Conservation (phyloP, 768 basidiomycete genomes). For the Sarcomyxa edulis region DNA sequence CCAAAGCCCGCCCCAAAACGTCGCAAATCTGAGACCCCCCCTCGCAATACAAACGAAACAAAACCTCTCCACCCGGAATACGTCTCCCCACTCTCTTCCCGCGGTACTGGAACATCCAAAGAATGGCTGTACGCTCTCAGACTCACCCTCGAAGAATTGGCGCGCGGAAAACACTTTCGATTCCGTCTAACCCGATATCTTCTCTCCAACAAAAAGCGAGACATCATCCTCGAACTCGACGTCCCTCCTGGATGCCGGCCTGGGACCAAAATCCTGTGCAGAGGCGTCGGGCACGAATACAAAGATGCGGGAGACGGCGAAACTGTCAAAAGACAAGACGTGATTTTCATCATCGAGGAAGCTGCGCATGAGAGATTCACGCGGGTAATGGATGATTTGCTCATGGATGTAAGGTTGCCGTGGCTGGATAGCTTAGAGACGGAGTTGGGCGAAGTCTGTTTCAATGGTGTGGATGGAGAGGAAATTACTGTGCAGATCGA, state of each 20-base stretch:
- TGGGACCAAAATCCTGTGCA: slow-evolving; percentile 50
- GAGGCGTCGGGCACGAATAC: slow-evolving; percentile 52
- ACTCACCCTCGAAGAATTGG: slow-evolving; percentile 54
- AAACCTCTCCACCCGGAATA: slow-evolving; percentile 5
- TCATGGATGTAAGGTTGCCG: slow-evolving; percentile 45
- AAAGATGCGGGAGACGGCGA: slow-evolving; percentile 45
- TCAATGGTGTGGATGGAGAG: slow-evolving; percentile 48
- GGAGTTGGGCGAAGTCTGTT: slow-evolving; percentile 38
- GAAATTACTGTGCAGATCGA: slow-evolving; percentile 42
- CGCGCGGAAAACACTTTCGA: slow-evolving; percentile 40
- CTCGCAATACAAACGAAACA: slow-evolving; percentile 3
- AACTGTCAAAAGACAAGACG: too few relatives aligned
- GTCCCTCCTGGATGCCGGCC: slow-evolving; percentile 51
- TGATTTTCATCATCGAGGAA: slow-evolving; percentile 55
- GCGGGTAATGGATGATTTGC: slow-evolving; percentile 44
- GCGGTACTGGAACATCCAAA: slow-evolving; percentile 23
- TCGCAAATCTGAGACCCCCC: neutral
- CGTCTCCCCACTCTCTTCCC: slow-evolving; percentile 4
- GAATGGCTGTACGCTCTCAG: slow-evolving; percentile 41
- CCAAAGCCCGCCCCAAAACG: slow-evolving; percentile 6
- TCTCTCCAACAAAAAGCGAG: slow-evolving; percentile 36
- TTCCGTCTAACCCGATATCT: slow-evolving; percentile 52
- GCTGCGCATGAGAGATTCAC: slow-evolving; percentile 44
- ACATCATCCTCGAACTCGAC: slow-evolving; percentile 44
- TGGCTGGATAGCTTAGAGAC: slow-evolving; percentile 45